Evolutionary conservation across 176 grass and related monocot genomes (phyloP).

Genomic region (Carex cristatella): DNA sequence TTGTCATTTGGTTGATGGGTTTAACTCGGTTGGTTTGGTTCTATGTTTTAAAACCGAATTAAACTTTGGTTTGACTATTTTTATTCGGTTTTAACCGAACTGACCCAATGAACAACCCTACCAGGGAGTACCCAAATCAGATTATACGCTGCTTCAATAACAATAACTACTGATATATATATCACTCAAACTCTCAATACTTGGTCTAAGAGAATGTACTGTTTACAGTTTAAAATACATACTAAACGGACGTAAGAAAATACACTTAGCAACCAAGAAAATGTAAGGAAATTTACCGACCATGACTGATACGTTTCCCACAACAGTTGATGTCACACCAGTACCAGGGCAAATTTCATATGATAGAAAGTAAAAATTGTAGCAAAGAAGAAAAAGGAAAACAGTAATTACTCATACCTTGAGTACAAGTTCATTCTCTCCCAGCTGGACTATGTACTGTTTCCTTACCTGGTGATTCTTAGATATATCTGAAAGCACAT

Average conservation of each 20-base stretch:
- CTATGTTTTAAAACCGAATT: too few relatives aligned
- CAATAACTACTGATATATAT: neutral
- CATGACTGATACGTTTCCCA: neutral
- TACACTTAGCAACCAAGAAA: neutral
- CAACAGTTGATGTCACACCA: neutral
- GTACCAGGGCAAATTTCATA: neutral
- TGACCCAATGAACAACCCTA: too few relatives aligned
- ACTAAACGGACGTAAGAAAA: neutral
- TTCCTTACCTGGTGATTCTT: constrained; percentile 99
- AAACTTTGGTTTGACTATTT: too few relatives aligned
- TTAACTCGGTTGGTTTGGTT: too few relatives aligned
- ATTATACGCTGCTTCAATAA: neutral
- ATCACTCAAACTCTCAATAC: neutral
- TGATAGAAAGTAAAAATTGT: neutral
- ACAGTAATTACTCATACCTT: constrained; percentile 32
- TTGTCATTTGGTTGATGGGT: too few relatives aligned
- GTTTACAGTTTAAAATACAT: neutral
- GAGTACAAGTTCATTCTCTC: constrained; percentile 97
- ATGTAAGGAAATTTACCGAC: too few relatives aligned
- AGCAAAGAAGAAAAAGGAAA: neutral
- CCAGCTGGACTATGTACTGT: constrained; percentile 98
- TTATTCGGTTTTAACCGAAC: too few relatives aligned
- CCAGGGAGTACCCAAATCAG: neutral
- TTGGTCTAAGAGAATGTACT: neutral
- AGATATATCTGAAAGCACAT: constrained; percentile 50